Conservation (phyloP, 768 basidiomycete species). For the Tricholoma furcatifolium region DNA sequence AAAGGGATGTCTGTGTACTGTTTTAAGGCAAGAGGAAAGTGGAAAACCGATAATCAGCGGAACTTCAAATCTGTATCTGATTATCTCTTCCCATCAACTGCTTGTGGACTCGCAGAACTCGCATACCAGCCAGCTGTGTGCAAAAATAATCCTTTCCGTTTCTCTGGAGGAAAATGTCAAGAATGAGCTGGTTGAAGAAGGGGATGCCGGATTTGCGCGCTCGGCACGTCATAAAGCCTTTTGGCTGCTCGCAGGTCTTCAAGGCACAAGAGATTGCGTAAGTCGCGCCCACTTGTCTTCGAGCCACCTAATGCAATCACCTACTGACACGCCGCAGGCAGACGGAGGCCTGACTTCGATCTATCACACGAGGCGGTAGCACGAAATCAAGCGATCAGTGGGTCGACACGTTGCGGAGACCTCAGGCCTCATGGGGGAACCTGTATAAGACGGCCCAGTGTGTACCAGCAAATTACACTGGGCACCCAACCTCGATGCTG, state of each 20-base stretch:
- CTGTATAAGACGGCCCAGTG: constrained; percentile 15
- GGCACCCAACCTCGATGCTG: constrained; percentile 15
- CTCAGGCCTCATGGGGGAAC: constrained; percentile 29
- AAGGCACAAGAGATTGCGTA: background rate
- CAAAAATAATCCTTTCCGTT: too few species aligned
- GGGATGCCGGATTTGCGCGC: background rate
- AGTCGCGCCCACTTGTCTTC: background rate
- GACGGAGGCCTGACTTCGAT: constrained; percentile 15
- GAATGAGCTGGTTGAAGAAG: background rate
- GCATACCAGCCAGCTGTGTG: too few species aligned
- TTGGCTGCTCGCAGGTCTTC: background rate
- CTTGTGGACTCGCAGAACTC: too few species aligned
- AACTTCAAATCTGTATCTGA: too few species aligned
- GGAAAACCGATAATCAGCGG: too few species aligned
- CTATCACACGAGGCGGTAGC: constrained; percentile 19
- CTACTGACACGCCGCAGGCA: background rate
- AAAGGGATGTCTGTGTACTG: too few species aligned
- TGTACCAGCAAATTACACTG: constrained; percentile 3
- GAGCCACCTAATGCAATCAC: background rate
- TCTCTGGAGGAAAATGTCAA: background rate
- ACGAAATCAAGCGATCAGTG: constrained; percentile 14
- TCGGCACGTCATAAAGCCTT: background rate
- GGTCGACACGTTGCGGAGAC: constrained; percentile 30
- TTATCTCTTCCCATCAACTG: too few species aligned
- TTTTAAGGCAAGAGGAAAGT: too few species aligned